Evolutionary conservation across 2,329 filamentous ascomycete genomes (phyloP), one percentile per base, ranked within the genome.

Genomic region (Colletotrichum cordylinicola): DNA sequence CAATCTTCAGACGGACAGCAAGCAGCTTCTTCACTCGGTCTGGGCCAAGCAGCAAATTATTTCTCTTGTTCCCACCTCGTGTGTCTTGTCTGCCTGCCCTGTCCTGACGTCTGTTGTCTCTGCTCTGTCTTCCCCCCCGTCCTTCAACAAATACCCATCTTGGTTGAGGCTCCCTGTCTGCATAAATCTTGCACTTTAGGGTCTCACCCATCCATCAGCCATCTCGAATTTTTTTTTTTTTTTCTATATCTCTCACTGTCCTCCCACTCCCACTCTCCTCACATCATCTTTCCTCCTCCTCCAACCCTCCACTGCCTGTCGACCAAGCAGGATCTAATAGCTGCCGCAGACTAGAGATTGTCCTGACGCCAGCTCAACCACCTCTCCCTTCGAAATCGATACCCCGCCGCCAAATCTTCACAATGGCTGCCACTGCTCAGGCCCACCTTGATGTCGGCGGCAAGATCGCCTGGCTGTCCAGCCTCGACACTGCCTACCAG

Each of bases 401-500:
- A 21, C 33, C 48, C 64, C 56, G 29, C 55, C 43, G 37, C 56
- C 71, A 66, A n/a, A 64, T 29, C 56, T 15, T 67, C 84, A 84
- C 83, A 83, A 90, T 91, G 87, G 87, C 88, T 52, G 43, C 43
- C 80, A 94, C 93, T 84, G 94, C 96, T 85, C 91, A 97, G 85
- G 95, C 98, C 86, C 96, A 98, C 88, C 93, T 98, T 85, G 91
- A 92, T 84, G 92, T 94, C 83, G 93, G 94, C 85, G 91, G 91
- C 83, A 91, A 90, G 86, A 91, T 93, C 80, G 88, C 90, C 83
- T 93, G 92, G 92, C 88, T 93, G 77, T 88, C 91, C 77, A 86
- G 87, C 78, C 94, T 99, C 84, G 94, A 98, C 90, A 98, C 96
- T 79, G 94, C 97, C 84, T 96, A 94, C 89, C 90, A 91, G 81